Evolutionary conservation across 1,139 yeast species (phyloP).

Genomic region (Sugiyamaella grinbergsii): DNA sequence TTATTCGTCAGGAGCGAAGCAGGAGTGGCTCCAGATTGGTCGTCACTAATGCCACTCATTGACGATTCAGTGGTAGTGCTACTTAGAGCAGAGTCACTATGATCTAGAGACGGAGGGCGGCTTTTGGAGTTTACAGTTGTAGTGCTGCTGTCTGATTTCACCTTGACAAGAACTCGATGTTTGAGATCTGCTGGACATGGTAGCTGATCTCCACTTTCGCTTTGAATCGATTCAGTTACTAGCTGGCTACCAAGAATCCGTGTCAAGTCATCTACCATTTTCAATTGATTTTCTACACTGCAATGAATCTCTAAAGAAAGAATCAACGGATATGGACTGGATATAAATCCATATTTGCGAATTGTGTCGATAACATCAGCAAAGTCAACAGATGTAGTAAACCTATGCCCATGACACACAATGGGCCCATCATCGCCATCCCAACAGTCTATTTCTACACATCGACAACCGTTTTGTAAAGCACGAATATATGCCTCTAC

Average conservation of each 20-base stretch:
- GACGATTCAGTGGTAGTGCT: slow-evolving; percentile 19
- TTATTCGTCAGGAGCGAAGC: no score
- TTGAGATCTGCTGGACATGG: slow-evolving; percentile 77
- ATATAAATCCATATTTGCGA: slow-evolving; percentile 79
- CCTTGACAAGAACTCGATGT: slow-evolving; percentile 72
- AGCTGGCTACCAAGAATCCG: slow-evolving; percentile 63
- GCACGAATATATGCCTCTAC: slow-evolving; percentile 90
- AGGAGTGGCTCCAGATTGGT: slow-evolving; percentile 4
- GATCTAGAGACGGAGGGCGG: slow-evolving; percentile 1
- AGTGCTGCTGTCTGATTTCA: slow-evolving; percentile 48
- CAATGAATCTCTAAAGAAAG: slow-evolving; percentile 89
- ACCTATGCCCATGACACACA: slow-evolving; percentile 85
- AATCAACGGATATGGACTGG: slow-evolving; percentile 81
- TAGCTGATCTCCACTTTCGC: slow-evolving; percentile 40
- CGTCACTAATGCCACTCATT: slow-evolving; percentile 21
- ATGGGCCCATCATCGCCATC: slow-evolving; percentile 83
- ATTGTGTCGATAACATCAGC: slow-evolving; percentile 70
- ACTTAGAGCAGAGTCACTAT: slow-evolving; percentile 14
- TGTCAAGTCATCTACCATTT: slow-evolving; percentile 55
- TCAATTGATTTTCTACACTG: slow-evolving; percentile 60
- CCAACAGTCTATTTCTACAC: slow-evolving; percentile 95
- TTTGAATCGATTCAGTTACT: slow-evolving; percentile 48
- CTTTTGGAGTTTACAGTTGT: slow-evolving; percentile 1
- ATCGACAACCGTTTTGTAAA: slow-evolving; percentile 87
- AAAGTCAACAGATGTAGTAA: slow-evolving; percentile 73